Percentiles rank a stretch among this genome's conserved stretches.
phyloP scores from a whole-genome alignment of 1,284 basidiomycete species.

The Blastosporella zonata region DNA sequence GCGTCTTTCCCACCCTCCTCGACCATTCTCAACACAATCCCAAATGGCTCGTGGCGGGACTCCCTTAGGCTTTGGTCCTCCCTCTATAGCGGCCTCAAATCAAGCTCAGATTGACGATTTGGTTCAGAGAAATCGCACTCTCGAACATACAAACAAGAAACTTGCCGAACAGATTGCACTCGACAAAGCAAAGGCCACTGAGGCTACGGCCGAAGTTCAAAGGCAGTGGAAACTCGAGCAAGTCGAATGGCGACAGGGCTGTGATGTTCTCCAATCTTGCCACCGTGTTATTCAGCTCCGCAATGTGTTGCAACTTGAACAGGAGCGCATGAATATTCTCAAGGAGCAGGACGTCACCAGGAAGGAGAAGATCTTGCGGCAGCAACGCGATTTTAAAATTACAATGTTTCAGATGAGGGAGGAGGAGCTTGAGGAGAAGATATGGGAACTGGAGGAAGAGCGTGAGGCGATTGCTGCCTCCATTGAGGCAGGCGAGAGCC shows the following conservation, averaged over 20 bases:
- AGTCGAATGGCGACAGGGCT: constrained; percentile 55
- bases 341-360: constrained; percentile 51
- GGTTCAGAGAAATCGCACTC: constrained; percentile 57
- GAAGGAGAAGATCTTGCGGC: constrained; percentile 49
- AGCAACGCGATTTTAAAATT: constrained; percentile 63
- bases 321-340: constrained; percentile 45
- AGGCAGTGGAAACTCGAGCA: constrained; percentile 51
- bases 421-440: constrained; percentile 49
- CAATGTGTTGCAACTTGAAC: constrained; percentile 49
- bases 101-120: constrained; percentile 66
- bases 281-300: constrained; percentile 63
- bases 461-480: constrained; percentile 32
- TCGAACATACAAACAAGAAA: constrained; percentile 55
- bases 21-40: not conserved
- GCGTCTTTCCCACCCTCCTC: constrained; percentile 3
- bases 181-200: constrained; percentile 44
- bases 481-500: constrained; percentile 28
- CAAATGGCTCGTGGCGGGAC: constrained; percentile 25
- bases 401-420: constrained; percentile 62
- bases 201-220: constrained; percentile 42
- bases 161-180: constrained; percentile 43
- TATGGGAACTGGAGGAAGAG: constrained; percentile 44
- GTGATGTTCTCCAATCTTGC: constrained; percentile 56
- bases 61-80: constrained; percentile 26
- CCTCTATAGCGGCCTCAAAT: constrained; percentile 52